A percentile compares a stretch with the other conserved stretches of the same genome.
Evolutionary conservation across 2,329 filamentous ascomycete genomes (phyloP).

Genomic region (Cucurbitaria berberidis): DNA sequence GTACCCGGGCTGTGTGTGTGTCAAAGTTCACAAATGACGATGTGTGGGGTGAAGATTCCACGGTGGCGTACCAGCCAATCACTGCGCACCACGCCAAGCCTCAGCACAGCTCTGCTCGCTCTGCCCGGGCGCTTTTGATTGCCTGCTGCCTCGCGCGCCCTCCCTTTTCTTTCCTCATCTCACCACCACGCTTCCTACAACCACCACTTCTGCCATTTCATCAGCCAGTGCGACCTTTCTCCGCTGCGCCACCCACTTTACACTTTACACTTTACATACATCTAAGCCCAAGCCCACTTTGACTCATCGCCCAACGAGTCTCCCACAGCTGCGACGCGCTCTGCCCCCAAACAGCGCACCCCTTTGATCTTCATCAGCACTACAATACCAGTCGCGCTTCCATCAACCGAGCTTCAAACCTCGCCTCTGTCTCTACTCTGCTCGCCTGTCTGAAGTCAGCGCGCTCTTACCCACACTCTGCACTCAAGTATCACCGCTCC

Average conservation of each 20-base stretch:
- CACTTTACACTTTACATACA: slow-evolving; percentile 12
- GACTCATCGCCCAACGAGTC: slow-evolving; percentile 13
- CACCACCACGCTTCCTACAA: slow-evolving; percentile 5
- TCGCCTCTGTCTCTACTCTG: slow-evolving; percentile 10
- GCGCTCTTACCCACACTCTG: slow-evolving; percentile 17
- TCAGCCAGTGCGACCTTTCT: slow-evolving; percentile 12
- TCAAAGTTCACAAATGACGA: slow-evolving; percentile 49
- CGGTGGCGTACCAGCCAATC: slow-evolving; percentile 18
- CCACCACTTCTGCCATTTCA: slow-evolving; percentile 14
- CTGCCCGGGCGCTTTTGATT: too few species aligned
- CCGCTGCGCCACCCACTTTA: slow-evolving; percentile 16
- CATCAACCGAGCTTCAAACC: slow-evolving; percentile 12
- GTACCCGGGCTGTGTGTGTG: slow-evolving; percentile 26
- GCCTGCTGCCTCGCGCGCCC: slow-evolving; percentile 14
- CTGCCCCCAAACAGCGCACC: slow-evolving; percentile 25
- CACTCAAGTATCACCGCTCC: slow-evolving; percentile 15
- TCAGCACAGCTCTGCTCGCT: background rate
- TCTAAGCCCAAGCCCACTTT: slow-evolving; percentile 17
- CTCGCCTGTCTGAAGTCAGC: slow-evolving; percentile 16
- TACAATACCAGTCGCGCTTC: slow-evolving; percentile 12
- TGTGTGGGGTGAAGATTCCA: slow-evolving; percentile 35
- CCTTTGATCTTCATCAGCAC: slow-evolving; percentile 16
- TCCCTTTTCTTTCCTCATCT: slow-evolving; percentile 19
- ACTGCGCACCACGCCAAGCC: background rate
- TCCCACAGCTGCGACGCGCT: slow-evolving; percentile 24